phyloP scores from a whole-genome alignment of 1,284 basidiomycete species.

The Phellopilus nigrolimitatus region DNA sequence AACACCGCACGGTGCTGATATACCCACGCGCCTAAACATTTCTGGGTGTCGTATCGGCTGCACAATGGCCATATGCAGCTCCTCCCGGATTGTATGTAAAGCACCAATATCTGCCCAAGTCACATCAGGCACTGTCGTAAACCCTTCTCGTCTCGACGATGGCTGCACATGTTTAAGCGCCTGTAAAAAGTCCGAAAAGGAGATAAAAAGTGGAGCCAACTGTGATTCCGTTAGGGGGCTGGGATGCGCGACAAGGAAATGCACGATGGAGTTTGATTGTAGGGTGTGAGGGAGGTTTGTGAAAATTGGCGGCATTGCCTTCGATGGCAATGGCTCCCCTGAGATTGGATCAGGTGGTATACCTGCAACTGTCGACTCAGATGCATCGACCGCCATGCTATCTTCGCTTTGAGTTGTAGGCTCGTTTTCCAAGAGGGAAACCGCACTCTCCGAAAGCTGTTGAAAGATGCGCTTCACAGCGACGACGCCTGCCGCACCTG shows the following conservation, averaged over 20 bases:
- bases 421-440: slow-evolving; percentile 45
- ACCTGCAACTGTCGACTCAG: slow-evolving; percentile 7
- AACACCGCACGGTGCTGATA: slow-evolving; percentile 85
- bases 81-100: slow-evolving; percentile 78
- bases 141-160: slow-evolving; percentile 95
- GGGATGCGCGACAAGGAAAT: slow-evolving; percentile 86
- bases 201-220: slow-evolving; percentile 78
- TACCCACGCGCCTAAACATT: slow-evolving; percentile 83
- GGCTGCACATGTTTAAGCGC: slow-evolving; percentile 90
- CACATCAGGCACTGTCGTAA: slow-evolving; percentile 93
- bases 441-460: slow-evolving; percentile 65
- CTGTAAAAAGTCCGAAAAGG: slow-evolving; percentile 69
- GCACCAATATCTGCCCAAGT: slow-evolving; percentile 97
- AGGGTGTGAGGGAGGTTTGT: slow-evolving; percentile 33
- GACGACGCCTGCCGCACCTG: slow-evolving; percentile 91
- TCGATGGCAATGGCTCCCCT: slow-evolving; percentile 24
- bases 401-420: slow-evolving; percentile 28
- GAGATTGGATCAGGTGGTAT: slow-evolving; percentile 22
- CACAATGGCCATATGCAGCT: slow-evolving; percentile 96
- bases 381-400: slow-evolving; percentile 49
- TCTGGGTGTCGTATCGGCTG: slow-evolving; percentile 91
- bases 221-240: slow-evolving; percentile 72
- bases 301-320: no score
- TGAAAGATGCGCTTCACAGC: slow-evolving; percentile 97
- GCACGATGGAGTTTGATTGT: slow-evolving; percentile 70